These are phyloP conservation scores for Mycena sanguinolenta DNA, from an alignment of 768 basidiomycete species.

Conservation along the genomic window DNA sequence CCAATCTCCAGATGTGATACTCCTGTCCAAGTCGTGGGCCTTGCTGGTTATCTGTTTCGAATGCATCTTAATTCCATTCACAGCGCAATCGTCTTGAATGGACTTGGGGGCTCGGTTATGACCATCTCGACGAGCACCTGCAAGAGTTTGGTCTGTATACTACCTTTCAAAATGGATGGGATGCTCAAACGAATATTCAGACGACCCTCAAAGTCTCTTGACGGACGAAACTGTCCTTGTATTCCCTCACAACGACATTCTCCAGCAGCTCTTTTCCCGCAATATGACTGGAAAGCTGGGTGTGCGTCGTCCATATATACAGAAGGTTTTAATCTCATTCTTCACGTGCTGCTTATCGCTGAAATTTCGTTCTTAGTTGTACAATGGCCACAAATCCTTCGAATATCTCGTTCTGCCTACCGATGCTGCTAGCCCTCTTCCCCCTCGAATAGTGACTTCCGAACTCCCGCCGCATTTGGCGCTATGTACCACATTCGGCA, in stretches of 20 bases:
- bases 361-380: neutral
- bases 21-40: neutral
- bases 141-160: neutral
- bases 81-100: conserved; percentile 22
- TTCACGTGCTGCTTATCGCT: neutral
- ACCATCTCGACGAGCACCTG: conserved; percentile 10
- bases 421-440: neutral
- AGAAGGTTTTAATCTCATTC: neutral
- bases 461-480: conserved; percentile 16
- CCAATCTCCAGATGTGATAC: no score
- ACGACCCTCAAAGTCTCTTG: neutral
- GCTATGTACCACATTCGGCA: neutral
- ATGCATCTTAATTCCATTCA: neutral
- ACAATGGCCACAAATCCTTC: conserved; percentile 14
- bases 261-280: neutral
- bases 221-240: neutral
- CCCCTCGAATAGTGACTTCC: neutral
- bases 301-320: neutral
- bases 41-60: no score
- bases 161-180: no score
- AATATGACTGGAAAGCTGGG: neutral
- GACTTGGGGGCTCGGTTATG: conserved; percentile 20
- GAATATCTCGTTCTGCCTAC: conserved; percentile 12
- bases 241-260: neutral
- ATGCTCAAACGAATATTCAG: neutral